Evolutionary conservation across 139 green algal species (phyloP), one percentile per base, ranked within the genome.

Genomic region (Chlorella sp.): DNA sequence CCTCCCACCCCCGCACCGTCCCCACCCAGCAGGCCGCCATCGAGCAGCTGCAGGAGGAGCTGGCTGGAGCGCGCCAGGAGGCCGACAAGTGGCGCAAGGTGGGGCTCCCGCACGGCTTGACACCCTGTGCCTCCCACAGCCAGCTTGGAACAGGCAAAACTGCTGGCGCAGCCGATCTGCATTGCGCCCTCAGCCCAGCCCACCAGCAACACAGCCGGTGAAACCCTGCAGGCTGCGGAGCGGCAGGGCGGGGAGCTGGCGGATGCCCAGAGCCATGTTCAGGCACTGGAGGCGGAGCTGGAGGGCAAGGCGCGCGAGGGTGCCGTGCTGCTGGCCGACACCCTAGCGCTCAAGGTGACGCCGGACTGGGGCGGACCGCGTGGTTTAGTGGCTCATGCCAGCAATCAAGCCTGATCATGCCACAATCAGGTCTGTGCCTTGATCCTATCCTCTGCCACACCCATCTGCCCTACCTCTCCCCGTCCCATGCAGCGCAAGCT

Each of bases 41-140:
- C 3, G 81, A 86, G 70, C 81, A 86, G 34, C 81, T 86, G 23
- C 81, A 86, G 38, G 81, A 86, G 11, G 69, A 86, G 70, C 69
- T 86, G 26, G 56, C 34, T 2, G 57, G 34, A 12, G 38, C 55
- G 0, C 69, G 70, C 13, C 36, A 78, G 26, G 56, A 80, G 26
- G 20, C 28, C 5, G 81, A 80, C 34, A 71, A 38, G 28, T 74
- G 63, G 39, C 78, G 78, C 62, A 63, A 3, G 78, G 78, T 74
- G 39, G 34, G 28, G 17, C 18, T 0, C 21, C 1, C 25, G 13
- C 12, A 6, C 41, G 44, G 30, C 47, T 62, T 64, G 1, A 9
- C 9, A 16, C 44, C 9, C 9, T 51, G 9, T 51, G 44, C 44
- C 64, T 17, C 28, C 63, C 63, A 17, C 64, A 16, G 64, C 64